A percentile compares a stretch with the other conserved stretches of the same genome.
Conservation (phyloP, 2,329 filamentous ascomycete species). For the Tolypocladium paradoxum region DNA sequence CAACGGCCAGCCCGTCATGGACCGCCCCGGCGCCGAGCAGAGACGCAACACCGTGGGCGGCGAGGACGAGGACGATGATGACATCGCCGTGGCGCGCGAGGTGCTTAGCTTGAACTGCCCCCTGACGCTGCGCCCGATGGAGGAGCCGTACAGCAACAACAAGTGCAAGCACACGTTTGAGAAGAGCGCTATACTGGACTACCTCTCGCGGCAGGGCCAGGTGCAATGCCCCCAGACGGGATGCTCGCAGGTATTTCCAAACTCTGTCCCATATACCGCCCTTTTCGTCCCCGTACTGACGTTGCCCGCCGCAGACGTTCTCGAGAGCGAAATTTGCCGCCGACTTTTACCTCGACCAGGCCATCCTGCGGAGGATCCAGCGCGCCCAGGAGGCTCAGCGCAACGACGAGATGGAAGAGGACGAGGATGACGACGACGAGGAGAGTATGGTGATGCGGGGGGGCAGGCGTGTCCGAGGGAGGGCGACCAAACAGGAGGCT, state of each 20-base stretch:
- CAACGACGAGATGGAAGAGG: conserved; percentile 32
- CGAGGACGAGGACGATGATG: conserved; percentile 50
- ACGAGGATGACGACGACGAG: conserved; percentile 14
- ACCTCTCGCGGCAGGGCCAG: conserved; percentile 29
- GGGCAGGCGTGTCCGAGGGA: conserved; percentile 10
- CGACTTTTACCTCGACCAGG: conserved; percentile 46
- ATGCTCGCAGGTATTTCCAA: conserved; percentile 42
- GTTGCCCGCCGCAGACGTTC: conserved; percentile 29
- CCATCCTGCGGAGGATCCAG: conserved; percentile 47
- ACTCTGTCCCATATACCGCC: background rate
- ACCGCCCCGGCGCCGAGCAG: conserved; percentile 6
- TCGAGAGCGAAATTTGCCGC: conserved; percentile 21
- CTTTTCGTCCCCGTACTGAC: background rate
- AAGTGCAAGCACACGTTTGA: conserved; percentile 68
- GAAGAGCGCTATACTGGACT: conserved; percentile 49
- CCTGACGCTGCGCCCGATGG: conserved; percentile 52
- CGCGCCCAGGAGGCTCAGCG: conserved; percentile 36
- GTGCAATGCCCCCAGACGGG: conserved; percentile 55
- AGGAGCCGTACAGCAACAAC: conserved; percentile 53
- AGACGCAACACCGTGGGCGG: conserved; percentile 9
- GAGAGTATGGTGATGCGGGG: conserved; percentile 13
- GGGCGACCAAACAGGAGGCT: conserved; percentile 12
- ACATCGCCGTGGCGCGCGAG: conserved; percentile 55
- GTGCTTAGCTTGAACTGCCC: conserved; percentile 59
- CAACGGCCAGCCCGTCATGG: conserved; percentile 31